Base-by-base conservation (phyloP, 306 rosid species). In the Glycine tomentella region DNA sequence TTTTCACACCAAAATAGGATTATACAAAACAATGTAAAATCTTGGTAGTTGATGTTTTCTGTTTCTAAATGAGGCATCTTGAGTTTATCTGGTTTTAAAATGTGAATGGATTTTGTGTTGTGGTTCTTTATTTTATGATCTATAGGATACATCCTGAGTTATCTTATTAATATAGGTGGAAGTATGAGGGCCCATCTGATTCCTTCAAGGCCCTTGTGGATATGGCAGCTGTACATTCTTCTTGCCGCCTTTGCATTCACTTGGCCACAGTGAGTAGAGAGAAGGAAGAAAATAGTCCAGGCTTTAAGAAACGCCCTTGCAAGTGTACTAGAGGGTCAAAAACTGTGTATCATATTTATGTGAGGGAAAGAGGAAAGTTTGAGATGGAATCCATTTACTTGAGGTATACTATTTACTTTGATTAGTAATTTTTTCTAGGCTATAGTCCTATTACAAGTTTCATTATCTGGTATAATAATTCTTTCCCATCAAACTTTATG, bases 211-310 rank as follows among this genome's bases (percentile, higher is more conserved):
- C 99, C 57, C 93, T 95, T 44, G 90, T 95, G 80, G 99, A 95
- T 88, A 95, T 95, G 99, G 99, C 98, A 62, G 97, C 97, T 53
- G 98, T 95, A 79, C 99, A 95, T 88, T 95, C 98, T 50, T 93
- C 99, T 33, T 95, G 99, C 82, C 99, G 99, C 82, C 98, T 95
- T 81, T 95, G 99, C 86, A 89, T 95, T 87, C 97, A 93, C 87
- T 84, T 95, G 91, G 99, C 98, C 58, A 90, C 99, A 1, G 5
- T 7, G 42, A 90, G 88, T 81, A 90, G 77, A 56, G 93, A 92
- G 80, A 86, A 82, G 84, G 99, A 95, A 84, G 99, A 95, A 80
- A 86, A 77, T 78, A 87, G 89, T 62, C 88, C 80, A 8, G 75
- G 71, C 50, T 86, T 90, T 83, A 91, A 89, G 88, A 91, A 86